Conservation (phyloP, 2,329 filamentous ascomycete genomes). For the Sclerotiophoma versabilis region DNA sequence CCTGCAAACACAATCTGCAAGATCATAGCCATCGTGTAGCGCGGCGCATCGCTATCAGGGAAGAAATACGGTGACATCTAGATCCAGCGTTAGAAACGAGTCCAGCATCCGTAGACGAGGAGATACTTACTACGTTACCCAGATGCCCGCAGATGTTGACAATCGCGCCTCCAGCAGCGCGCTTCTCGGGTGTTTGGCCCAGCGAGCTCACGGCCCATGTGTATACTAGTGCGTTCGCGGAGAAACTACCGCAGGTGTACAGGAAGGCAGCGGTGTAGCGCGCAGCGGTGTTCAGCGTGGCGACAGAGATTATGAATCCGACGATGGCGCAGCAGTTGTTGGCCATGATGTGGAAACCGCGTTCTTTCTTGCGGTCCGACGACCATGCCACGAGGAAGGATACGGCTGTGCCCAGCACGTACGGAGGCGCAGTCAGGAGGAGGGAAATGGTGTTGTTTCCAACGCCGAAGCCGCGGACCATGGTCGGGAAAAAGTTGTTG, state of each 20-base stretch:
- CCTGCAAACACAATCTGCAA: constrained; percentile 23
- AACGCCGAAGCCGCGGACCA: constrained; percentile 21
- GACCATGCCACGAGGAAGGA: constrained; percentile 20
- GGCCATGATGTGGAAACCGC: constrained; percentile 21
- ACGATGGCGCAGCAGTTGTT: constrained; percentile 16
- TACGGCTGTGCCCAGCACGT: constrained; percentile 19
- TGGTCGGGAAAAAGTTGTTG: constrained; percentile 23
- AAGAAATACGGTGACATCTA: constrained; percentile 52
- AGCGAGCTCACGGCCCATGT: constrained; percentile 48
- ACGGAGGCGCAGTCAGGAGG: constrained; percentile 19
- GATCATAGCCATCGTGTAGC: constrained; percentile 26
- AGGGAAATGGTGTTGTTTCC: constrained; percentile 19
- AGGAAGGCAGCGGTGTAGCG: constrained; percentile 41
- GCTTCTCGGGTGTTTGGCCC: constrained; percentile 50
- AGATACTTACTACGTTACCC: constrained; percentile 41
- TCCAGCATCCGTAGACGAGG: too few species aligned
- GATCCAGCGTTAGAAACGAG: background rate
- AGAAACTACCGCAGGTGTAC: constrained; percentile 44
- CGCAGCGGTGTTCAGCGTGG: constrained; percentile 20
- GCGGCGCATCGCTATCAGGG: constrained; percentile 17
- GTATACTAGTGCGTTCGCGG: constrained; percentile 47
- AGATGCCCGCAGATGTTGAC: constrained; percentile 50
- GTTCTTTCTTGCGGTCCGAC: constrained; percentile 18
- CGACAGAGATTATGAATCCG: constrained; percentile 26
- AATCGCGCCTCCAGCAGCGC: constrained; percentile 46